Conservation (phyloP, 1,139 yeast species). For the Geotrichum klebahnii region DNA sequence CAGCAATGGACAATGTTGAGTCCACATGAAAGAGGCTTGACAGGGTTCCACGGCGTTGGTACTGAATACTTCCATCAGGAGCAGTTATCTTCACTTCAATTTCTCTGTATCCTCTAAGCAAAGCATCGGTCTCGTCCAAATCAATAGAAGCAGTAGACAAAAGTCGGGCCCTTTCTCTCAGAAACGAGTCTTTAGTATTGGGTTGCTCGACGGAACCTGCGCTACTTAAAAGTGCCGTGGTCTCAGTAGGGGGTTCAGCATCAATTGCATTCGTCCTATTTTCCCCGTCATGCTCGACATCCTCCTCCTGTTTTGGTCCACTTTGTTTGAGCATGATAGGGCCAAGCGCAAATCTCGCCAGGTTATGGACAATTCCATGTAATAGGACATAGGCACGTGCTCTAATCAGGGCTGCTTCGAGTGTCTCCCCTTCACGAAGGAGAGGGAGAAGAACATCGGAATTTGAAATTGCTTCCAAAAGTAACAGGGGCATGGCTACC, state of each 20-base stretch:
- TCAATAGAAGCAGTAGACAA: constrained; percentile 17
- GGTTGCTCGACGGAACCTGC: not conserved
- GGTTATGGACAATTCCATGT: constrained; percentile 27
- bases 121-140: constrained; percentile 18
- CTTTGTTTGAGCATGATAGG: constrained; percentile 23
- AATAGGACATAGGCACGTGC: constrained; percentile 27
- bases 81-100: not conserved
- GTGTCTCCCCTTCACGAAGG: constrained; percentile 23
- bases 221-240: constrained; percentile 12
- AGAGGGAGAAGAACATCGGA: constrained; percentile 25
- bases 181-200: not conserved
- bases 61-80: constrained; percentile 1
- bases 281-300: constrained; percentile 1
- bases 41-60: constrained; percentile 1
- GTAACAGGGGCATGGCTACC: constrained; percentile 27
- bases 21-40: not conserved
- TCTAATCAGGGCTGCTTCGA: constrained; percentile 22
- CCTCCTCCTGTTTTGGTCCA: not conserved
- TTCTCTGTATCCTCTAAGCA: constrained; percentile 8
- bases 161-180: constrained; percentile 11
- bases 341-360: constrained; percentile 28
- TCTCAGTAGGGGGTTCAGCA: constrained; percentile 3
- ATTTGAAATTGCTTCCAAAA: constrained; percentile 25
- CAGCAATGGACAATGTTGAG: not conserved
- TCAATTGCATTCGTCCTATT: not conserved